A percentile compares a stretch with the other conserved stretches of the same genome.
phyloP scores from a whole-genome alignment of 176 grass and related monocot species.

The Bothriochloa decipiens region DNA sequence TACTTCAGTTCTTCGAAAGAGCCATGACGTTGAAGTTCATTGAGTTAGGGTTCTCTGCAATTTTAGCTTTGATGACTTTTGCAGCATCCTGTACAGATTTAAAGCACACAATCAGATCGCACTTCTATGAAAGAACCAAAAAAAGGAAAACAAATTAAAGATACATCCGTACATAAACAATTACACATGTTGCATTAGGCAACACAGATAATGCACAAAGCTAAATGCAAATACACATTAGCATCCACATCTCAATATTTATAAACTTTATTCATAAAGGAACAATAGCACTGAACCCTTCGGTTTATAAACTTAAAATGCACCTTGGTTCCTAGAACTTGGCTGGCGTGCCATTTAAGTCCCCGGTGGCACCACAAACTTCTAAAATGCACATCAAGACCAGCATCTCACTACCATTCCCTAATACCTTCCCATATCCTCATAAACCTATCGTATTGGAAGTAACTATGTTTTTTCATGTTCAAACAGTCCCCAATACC shows the following conservation, averaged over 20 bases:
- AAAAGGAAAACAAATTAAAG: neutral
- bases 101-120: neutral
- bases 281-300: neutral
- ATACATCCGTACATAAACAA: neutral
- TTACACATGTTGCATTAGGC: slow-evolving; percentile 45
- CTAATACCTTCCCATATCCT: neutral
- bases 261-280: slow-evolving; percentile 20
- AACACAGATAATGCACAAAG: neutral
- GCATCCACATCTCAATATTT: neutral
- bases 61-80: slow-evolving; percentile 71
- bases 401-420: neutral
- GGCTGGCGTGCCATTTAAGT: neutral
- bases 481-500: neutral
- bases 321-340: neutral
- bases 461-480: neutral
- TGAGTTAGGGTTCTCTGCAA: slow-evolving; percentile 58
- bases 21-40: slow-evolving; percentile 83
- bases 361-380: neutral
- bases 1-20: slow-evolving; percentile 51
- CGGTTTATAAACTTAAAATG: neutral
- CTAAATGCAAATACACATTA: neutral
- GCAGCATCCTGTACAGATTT: slow-evolving; percentile 59
- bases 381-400: neutral
- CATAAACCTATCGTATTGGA: neutral
- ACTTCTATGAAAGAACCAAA: neutral